Conservation (phyloP, 2,329 filamentous ascomycete genomes). For the Pseudogymnoascus sp. region DNA sequence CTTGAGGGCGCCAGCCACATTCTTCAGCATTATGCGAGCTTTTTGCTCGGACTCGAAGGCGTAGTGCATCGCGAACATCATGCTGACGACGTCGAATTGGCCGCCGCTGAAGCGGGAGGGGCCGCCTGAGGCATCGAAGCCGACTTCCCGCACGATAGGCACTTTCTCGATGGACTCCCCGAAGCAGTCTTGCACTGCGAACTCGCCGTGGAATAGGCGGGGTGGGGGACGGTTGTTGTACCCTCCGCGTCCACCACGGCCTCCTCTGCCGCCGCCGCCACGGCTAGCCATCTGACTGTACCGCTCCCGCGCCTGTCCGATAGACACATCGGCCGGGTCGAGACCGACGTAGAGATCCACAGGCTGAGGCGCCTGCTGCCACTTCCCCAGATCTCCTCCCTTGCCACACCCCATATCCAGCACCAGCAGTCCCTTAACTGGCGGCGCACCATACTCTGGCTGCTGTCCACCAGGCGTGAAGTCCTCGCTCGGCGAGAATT, state of each 20-base stretch:
- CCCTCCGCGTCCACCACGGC: conserved; percentile 40
- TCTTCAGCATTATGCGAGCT: conserved; percentile 84
- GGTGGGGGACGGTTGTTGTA: conserved; percentile 42
- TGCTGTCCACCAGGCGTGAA: conserved; percentile 56
- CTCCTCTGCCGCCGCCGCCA: conserved; percentile 43
- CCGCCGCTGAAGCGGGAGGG: conserved; percentile 65
- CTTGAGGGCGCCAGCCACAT: conserved; percentile 83
- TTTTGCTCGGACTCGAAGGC: conserved; percentile 91
- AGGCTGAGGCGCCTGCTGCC: conserved; percentile 86
- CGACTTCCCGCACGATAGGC: conserved; percentile 75
- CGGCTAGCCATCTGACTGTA: conserved; percentile 66
- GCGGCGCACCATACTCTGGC: conserved; percentile 26
- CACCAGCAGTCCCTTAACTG: conserved; percentile 61
- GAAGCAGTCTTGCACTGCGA: conserved; percentile 89
- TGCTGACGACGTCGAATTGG: conserved; percentile 92
- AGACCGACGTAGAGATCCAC: conserved; percentile 92
- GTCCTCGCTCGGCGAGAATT: conserved; percentile 80
- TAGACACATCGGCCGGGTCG: conserved; percentile 87
- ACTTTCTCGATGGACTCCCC: conserved; percentile 76
- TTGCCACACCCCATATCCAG: conserved; percentile 96
- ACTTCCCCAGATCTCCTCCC: conserved; percentile 90
- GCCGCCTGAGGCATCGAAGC: conserved; percentile 69
- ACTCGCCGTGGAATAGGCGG: conserved; percentile 75
- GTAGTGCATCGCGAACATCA: conserved; percentile 99
- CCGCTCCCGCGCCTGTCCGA: conserved; percentile 81